Evolutionary conservation across 2,329 filamentous ascomycete species (phyloP), one percentile per base, ranked within the genome.

Genomic region (Colletotrichum liaoningense): DNA sequence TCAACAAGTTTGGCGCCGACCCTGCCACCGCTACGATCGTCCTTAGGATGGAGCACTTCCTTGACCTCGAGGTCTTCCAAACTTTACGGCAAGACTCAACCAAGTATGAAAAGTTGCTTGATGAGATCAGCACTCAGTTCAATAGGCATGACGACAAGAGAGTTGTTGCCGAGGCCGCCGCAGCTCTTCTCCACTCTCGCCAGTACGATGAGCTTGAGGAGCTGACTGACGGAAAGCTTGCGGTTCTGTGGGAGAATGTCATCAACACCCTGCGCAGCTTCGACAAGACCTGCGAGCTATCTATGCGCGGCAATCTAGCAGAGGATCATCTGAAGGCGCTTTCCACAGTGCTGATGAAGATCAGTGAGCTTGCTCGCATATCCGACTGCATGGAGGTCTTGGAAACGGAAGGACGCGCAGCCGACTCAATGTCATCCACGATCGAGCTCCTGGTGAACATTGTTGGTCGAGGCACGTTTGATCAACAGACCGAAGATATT

Each of bases 91-190:
- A 98, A 80, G 95, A 97, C 76, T 91, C 94, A 0, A 92, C 93
- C 1, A 93, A 92, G 2, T 97, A 97, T 79, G 90, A 92, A 7
- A 91, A 93, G 26, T 85, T 98, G 35, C 86, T 99, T 1, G 95
- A 98, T 77, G 95, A 98, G 78, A 95, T 98, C 77, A 95, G 94
- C 81, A 95, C 94, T 71, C 97, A 99, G 78, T 98, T 99, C 84
- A 92, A 93, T 78, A 92, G 95, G n/a, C 97, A 99, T 79, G 94
- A 94, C 56, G 94, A 97, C 78, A 93, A 94, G 77, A 90, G 90
- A 68, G 95, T 98, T 22, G 87, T 99, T 58, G 91, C 91, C 12
- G 95, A 98, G 81, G 96, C 95, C 16, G 93, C 93, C 33, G 88
- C 91, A 26, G 94, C 95, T 5, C 90, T 99, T 49, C 85, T 98